phyloP scores from a whole-genome alignment of 192 early-diverging fungal genomes.

The Coemansia sp. region DNA sequence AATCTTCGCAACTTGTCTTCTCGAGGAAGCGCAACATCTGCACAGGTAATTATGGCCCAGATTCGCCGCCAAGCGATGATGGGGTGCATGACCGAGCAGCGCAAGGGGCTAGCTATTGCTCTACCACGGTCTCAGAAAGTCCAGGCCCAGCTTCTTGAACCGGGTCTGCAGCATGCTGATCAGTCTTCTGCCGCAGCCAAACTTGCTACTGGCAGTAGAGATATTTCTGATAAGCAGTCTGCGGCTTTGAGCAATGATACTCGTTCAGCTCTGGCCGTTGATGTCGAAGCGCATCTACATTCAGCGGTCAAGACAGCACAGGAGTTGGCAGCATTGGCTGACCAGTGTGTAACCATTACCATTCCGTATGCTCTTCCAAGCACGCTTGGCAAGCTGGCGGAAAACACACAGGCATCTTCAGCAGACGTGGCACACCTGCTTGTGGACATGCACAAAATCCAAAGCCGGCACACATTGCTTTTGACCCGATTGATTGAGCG shows the following conservation, averaged over 20 bases:
- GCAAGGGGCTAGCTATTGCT: slow-evolving; percentile 27
- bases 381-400: neutral
- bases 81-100: slow-evolving; percentile 34
- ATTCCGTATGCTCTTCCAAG: slow-evolving; percentile 26
- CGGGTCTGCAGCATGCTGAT: neutral
- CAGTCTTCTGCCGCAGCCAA: slow-evolving; percentile 1
- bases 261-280: neutral
- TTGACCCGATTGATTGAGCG: slow-evolving; percentile 36
- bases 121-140: neutral
- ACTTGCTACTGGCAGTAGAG: neutral
- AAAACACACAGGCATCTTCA: neutral
- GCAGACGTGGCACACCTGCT: slow-evolving; percentile 22
- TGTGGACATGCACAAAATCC: slow-evolving; percentile 17
- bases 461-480: slow-evolving; percentile 30
- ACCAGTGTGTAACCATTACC: slow-evolving; percentile 38
- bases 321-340: slow-evolving; percentile 12
- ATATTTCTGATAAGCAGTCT: neutral
- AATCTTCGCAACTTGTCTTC: slow-evolving; percentile 21
- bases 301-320: slow-evolving; percentile 16
- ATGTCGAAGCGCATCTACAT: slow-evolving; percentile 4
- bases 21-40: slow-evolving; percentile 8
- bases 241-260: neutral
- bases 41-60: slow-evolving; percentile 29
- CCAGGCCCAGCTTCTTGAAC: neutral
- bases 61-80: slow-evolving; percentile 34